These are phyloP conservation scores for Primulina tabacum DNA, from an alignment of 257 asterid genomes.

Conservation along the genomic window DNA sequence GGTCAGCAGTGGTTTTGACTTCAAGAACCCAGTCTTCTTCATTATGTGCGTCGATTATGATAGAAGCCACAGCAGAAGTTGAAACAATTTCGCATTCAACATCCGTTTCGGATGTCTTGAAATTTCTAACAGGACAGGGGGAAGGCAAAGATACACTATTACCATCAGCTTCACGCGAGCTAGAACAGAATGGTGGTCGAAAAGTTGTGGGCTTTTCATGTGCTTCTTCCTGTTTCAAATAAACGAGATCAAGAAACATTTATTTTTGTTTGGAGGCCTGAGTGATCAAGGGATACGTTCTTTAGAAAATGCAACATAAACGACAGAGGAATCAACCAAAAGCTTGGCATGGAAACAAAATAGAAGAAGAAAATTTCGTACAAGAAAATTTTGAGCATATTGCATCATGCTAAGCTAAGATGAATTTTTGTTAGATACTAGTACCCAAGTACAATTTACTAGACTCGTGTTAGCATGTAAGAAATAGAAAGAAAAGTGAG, in stretches of 20 bases:
- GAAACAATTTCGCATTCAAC: slow-evolving; percentile 15
- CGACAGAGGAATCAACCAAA: neutral
- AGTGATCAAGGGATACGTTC: too few relatives aligned
- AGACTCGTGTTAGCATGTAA: neutral
- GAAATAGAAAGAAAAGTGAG: neutral
- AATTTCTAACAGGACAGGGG: neutral
- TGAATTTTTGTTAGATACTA: too few relatives aligned
- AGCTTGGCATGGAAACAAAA: neutral
- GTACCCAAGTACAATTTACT: neutral
- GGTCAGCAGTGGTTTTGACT: slow-evolving; percentile 28
- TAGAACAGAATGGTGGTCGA: slow-evolving; percentile 16
- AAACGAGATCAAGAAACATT: slow-evolving; percentile 18
- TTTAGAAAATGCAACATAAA: neutral
- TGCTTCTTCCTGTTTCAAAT: slow-evolving; percentile 39
- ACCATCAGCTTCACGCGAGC: slow-evolving; percentile 24
- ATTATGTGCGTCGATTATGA: slow-evolving; percentile 23
- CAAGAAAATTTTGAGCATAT: neutral
- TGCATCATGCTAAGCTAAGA: neutral
- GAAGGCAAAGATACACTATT: slow-evolving; percentile 14
- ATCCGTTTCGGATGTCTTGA: slow-evolving; percentile 17
- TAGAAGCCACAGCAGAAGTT: slow-evolving; percentile 16
- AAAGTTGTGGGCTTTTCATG: slow-evolving; percentile 24
- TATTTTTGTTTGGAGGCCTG: neutral
- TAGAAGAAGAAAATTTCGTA: neutral
- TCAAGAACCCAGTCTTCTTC: slow-evolving; percentile 29